Base-by-base conservation (phyloP, 345 rosid species). In the Melastoma malabathricum region DNA sequence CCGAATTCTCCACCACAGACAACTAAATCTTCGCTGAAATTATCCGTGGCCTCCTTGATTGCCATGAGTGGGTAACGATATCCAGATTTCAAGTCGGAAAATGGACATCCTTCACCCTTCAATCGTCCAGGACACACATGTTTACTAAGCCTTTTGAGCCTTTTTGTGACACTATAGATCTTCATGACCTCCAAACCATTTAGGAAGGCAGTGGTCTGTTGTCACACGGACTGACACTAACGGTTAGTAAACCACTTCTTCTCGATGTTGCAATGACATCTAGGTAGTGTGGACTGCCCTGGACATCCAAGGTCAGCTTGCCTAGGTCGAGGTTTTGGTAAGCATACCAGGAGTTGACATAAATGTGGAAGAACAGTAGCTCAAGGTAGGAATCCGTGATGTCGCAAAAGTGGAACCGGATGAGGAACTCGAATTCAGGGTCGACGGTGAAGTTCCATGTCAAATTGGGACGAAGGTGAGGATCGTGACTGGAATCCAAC, bases 321-420 rank as follows among this genome's bases (percentile, higher is more conserved):
- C 44, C 22, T 64, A 89, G 83, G 63, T 81, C 75, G 56, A 89
- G 58, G 45, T 72, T 50, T 4, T 27, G 61, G 39, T 52, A 55
- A 50, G 69, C 90, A 18, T 52, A 67, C 71, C 59, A 61, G 2
- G 90, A 69, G 52, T 85, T 77, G 57, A 81, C 55, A 31, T 64
- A 89, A 20, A 83, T 72, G 50, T 81, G 64, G 69, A 81, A 79
- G 14, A 46, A 15, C 43, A 68, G 43, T 29, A 18, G 48, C 13
- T 46, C 27, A 20, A 1, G 14, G 29, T 62, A 22, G 14, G 55
- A 38, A n/a, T 50, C 64, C 23, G 73, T 43, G 2, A 89, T 63
- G 54, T 86, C 75, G 53, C 95, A 89, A 47, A 89, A 76, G 59
- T 89, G 97, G 62, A 86, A 81, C 62, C 97, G 69, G 3, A 83